A percentile compares a stretch with the other conserved stretches of the same genome.
Conservation (phyloP, 495 filamentous ascomycete species). For the Astrothelium subdiscretum region DNA sequence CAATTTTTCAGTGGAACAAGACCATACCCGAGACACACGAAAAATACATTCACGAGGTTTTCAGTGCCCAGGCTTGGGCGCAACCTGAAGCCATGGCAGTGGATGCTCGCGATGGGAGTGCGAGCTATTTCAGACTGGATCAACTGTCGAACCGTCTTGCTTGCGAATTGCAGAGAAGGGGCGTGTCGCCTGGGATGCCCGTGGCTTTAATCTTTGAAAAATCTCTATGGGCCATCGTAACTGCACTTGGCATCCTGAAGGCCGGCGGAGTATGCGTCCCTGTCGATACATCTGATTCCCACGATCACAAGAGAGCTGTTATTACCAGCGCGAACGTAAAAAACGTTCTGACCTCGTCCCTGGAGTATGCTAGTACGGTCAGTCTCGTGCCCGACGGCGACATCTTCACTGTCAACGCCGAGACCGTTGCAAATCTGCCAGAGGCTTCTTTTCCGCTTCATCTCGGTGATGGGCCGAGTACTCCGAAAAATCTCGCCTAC, state of each 20-base stretch:
- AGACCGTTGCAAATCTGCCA: background rate
- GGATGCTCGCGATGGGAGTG: slow-evolving; percentile 34
- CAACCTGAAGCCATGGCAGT: slow-evolving; percentile 30
- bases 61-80: slow-evolving; percentile 25
- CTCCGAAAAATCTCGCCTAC: background rate
- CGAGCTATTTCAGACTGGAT: slow-evolving; percentile 38
- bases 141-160: slow-evolving; percentile 34
- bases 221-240: background rate
- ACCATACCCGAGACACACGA: slow-evolving; percentile 24
- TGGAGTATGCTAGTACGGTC: background rate
- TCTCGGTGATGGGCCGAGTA: background rate
- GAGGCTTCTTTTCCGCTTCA: background rate
- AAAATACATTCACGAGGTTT: slow-evolving; percentile 30
- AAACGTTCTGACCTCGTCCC: background rate
- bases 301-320: background rate
- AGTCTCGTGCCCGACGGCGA: background rate
- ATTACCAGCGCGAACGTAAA: background rate
- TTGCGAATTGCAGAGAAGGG: background rate
- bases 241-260: background rate
- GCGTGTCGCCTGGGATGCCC: background rate
- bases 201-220: background rate
- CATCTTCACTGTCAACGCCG: background rate
- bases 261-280: background rate
- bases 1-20: slow-evolving; percentile 33
- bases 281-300: background rate